Evolutionary conservation across 306 rosid genomes (phyloP).

Genomic region (Luffa acutangula): DNA sequence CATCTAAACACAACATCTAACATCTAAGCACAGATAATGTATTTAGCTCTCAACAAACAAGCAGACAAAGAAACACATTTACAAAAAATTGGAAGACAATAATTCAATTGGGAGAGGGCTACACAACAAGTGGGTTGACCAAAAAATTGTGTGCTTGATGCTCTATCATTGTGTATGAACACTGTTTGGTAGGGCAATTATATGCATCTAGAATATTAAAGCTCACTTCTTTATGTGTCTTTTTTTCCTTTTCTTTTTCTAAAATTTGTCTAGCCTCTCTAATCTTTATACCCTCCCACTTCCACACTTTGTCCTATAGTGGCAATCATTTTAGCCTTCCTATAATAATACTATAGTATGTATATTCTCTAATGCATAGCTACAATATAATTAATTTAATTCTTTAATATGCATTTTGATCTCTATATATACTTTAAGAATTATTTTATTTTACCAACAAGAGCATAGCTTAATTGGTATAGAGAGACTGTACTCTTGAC

Average conservation of each 20-base stretch:
- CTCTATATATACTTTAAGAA: too few species aligned
- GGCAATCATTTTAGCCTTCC: background rate
- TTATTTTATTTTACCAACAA: too few species aligned
- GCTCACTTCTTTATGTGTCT: background rate
- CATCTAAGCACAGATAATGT: background rate
- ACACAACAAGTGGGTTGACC: background rate
- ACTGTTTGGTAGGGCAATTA: background rate
- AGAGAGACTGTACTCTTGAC: too few species aligned
- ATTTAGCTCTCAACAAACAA: background rate
- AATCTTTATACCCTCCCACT: constrained; percentile 1
- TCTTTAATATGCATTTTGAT: too few species aligned
- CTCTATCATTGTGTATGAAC: constrained; percentile 1
- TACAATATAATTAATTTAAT: too few species aligned
- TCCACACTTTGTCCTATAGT: background rate
- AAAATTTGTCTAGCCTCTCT: background rate
- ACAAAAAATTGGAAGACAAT: background rate
- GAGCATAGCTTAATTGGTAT: too few species aligned
- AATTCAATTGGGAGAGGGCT: background rate
- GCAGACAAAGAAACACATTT: background rate
- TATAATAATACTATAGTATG: too few species aligned
- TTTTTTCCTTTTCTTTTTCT: background rate
- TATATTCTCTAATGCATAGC: too few species aligned
- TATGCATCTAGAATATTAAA: background rate
- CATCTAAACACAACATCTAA: background rate
- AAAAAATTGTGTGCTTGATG: background rate